Conservation (phyloP, 2,329 filamentous ascomycete species). For the Claviceps spartinae region DNA sequence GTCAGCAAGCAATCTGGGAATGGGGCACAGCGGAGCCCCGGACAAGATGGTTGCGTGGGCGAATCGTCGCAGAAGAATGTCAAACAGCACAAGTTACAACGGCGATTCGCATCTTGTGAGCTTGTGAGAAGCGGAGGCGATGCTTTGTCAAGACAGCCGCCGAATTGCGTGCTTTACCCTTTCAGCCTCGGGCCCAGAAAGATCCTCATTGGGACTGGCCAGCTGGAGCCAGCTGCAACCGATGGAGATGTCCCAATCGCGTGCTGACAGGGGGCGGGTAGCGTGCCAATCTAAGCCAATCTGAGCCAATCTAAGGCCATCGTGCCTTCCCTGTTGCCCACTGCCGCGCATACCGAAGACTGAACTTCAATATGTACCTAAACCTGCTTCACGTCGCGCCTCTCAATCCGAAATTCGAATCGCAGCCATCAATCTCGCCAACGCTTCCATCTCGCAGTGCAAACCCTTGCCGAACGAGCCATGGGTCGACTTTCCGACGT, state of each 20-base stretch:
- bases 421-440: too few species aligned
- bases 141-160: slow-evolving; percentile 13
- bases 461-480: too few species aligned
- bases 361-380: background rate
- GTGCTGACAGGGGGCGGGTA: slow-evolving; percentile 1
- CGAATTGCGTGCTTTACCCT: slow-evolving; percentile 20
- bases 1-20: too few species aligned
- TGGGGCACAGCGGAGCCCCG: background rate
- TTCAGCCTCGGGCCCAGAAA: slow-evolving; percentile 12
- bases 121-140: background rate
- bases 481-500: too few species aligned
- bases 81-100: background rate
- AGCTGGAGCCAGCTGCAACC: background rate
- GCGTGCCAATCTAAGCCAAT: background rate
- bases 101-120: background rate
- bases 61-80: background rate
- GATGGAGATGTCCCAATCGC: slow-evolving; percentile 4
- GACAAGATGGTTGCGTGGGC: background rate
- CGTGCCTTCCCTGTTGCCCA: background rate
- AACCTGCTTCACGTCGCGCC: background rate
- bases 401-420: background rate
- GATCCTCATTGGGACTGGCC: background rate
- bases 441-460: too few species aligned
- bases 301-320: background rate
- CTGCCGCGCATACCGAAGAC: background rate